A percentile compares a stretch with the other conserved stretches of the same genome.
phyloP scores from a whole-genome alignment of 257 asterid species.

The Salvia rosmarinus region DNA sequence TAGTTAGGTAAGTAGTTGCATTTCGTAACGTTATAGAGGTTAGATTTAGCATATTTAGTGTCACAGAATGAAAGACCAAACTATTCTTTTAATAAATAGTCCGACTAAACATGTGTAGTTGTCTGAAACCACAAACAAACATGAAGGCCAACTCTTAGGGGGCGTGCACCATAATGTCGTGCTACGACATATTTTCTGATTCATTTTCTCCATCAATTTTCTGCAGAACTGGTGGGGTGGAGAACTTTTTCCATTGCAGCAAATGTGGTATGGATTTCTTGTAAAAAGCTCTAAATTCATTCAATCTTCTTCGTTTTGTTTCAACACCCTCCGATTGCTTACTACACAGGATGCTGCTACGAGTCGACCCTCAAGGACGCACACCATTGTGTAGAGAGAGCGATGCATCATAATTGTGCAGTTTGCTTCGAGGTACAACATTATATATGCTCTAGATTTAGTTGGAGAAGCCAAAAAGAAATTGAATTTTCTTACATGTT shows the following conservation, averaged over 20 bases:
- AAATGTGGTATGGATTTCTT: constrained; percentile 50
- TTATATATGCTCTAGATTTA: not conserved
- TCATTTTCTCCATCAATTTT: not conserved
- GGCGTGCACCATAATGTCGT: not conserved
- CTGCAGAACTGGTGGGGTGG: constrained; percentile 68
- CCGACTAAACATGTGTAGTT: not conserved
- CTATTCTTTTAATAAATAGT: not conserved
- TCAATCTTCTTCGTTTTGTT: not conserved
- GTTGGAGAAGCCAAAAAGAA: not conserved
- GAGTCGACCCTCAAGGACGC: constrained; percentile 50
- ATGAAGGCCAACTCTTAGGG: not conserved
- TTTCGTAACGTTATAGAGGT: not conserved
- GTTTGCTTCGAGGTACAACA: constrained; percentile 64
- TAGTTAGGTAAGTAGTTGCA: not conserved
- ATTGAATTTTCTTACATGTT: not conserved
- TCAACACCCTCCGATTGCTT: not conserved
- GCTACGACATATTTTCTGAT: not conserved
- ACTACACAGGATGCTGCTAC: constrained; percentile 56
- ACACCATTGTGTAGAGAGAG: constrained; percentile 64
- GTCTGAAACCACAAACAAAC: not conserved
- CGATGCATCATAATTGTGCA: constrained; percentile 73
- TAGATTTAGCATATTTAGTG: no score
- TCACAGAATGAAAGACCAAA: no score
- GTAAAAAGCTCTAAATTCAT: not conserved
- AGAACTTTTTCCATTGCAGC: constrained; percentile 61